Evolutionary conservation across 495 filamentous ascomycete species (phyloP), one percentile per base, ranked within the genome.

Genomic region (Penicillium macrosclerotiorum): DNA sequence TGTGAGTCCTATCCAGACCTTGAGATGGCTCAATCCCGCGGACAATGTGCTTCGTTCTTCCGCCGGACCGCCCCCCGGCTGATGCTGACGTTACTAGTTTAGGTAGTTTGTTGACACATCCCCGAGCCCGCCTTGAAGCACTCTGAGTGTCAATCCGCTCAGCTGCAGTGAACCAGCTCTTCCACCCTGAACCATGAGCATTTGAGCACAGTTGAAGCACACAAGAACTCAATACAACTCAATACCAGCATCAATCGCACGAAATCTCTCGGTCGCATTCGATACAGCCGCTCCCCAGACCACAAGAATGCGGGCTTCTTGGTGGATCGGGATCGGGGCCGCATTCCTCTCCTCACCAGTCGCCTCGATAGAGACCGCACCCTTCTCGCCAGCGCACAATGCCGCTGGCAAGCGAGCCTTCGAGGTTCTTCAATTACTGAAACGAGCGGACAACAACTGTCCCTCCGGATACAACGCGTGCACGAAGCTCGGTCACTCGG

Each of bases 381-480:
- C 69, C 25, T 69, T 71, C 24, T 45, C 55, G 5, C 27, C 55
- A 9, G 59, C 69, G 1, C 37, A 63, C 20, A 47, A 38, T 20
- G 59, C 47, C 34, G 51, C 60, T 39, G 58, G 43, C 35, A 47
- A 49, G 30, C 38, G 65, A 45, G 67, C 69, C 37, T 63, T 63
- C n/a, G 60, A 69, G 16, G 49, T 73, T n/a, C 57, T 73, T 19
- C 67, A 60, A 18, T 24, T 71, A 8, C 45, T 75, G 26, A 63
- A 50, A 27, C 64, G 69, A 45, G 49, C 54, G 19, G 61, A 63
- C 45, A 60, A 64, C 43, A 75, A 71, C 48, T 85, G 81, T 51
- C 78, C 78, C 6, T 50, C 50, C 22, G 71, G 70, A 27, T 82
- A 78, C 54, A 71, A 68, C 36, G 52, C 65, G 17, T 84, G 82